Conservation (phyloP, 2,329 filamentous ascomycete genomes). For the Fusarium irregulare region DNA sequence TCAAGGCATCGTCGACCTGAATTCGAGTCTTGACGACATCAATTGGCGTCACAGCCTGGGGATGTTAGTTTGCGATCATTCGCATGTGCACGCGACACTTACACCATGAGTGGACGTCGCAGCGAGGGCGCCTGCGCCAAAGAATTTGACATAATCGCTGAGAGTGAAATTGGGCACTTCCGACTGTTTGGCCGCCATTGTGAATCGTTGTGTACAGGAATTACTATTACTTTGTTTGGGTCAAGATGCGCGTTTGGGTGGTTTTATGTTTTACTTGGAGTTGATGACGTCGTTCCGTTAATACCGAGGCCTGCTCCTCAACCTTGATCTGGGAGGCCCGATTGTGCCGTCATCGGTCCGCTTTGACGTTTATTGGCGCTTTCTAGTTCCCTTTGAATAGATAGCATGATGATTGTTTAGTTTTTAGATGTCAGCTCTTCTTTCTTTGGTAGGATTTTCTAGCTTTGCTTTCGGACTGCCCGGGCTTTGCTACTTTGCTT, state of each 20-base stretch:
- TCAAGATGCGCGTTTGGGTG: conserved; percentile 9
- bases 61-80: conserved; percentile 32
- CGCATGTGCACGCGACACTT: conserved; percentile 40
- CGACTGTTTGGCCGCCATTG: conserved; percentile 42
- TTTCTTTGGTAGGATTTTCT: neutral
- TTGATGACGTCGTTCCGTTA: conserved; percentile 36
- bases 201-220: conserved; percentile 4
- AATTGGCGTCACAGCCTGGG: conserved; percentile 64
- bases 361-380: conserved; percentile 23
- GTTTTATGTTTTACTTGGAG: conserved; percentile 24
- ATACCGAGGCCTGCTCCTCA: conserved; percentile 18
- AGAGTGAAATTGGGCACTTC: conserved; percentile 56
- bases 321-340: conserved; percentile 16
- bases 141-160: conserved; percentile 64
- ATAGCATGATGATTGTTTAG: neutral
- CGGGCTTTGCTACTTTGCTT: conserved; percentile 2
- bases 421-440: neutral
- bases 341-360: conserved; percentile 32
- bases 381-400: conserved; percentile 3
- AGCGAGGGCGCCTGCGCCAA: conserved; percentile 63
- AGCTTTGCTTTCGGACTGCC: neutral
- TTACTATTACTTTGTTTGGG: conserved; percentile 3
- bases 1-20: conserved; percentile 86
- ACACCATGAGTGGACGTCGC: conserved; percentile 64
- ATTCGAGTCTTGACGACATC: conserved; percentile 90